Percentiles rank a stretch among this genome's conserved stretches.
phyloP scores from a whole-genome alignment of 2,329 filamentous ascomycete species.

The Dactylonectria macrodidyma region DNA sequence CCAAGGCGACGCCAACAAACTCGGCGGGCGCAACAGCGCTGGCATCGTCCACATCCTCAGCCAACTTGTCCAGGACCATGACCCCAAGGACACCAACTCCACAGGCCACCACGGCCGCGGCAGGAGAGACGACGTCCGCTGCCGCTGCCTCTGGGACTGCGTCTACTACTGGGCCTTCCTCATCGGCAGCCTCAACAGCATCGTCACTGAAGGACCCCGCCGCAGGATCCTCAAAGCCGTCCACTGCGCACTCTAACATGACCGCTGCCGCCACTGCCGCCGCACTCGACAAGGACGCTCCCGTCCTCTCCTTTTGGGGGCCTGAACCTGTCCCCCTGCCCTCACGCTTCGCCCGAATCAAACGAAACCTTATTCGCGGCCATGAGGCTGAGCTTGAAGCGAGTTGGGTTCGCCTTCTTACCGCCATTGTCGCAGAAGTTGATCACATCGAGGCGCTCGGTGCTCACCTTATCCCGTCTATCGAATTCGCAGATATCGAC shows the following conservation, averaged over 20 bases:
- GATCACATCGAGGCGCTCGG: slow-evolving; percentile 66
- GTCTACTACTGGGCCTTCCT: slow-evolving; percentile 13
- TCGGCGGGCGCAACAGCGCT: slow-evolving; percentile 7
- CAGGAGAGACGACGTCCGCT: background rate
- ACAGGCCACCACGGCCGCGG: background rate
- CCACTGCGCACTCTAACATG: slow-evolving; percentile 30
- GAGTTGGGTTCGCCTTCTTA: slow-evolving; percentile 69
- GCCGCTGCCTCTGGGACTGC: slow-evolving; percentile 19
- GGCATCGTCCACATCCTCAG: slow-evolving; percentile 11
- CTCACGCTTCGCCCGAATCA: slow-evolving; percentile 70
- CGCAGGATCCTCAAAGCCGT: slow-evolving; percentile 19
- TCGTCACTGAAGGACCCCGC: slow-evolving; percentile 14
- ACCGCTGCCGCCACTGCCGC: slow-evolving; percentile 35
- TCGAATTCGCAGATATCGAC: slow-evolving; percentile 67
- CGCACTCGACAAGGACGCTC: slow-evolving; percentile 60
- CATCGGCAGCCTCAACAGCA: slow-evolving; percentile 15
- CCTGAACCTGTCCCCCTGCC: slow-evolving; percentile 71
- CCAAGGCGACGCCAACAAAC: slow-evolving; percentile 9
- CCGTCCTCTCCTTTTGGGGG: slow-evolving; percentile 71
- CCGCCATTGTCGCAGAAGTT: slow-evolving; percentile 66
- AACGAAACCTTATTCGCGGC: slow-evolving; percentile 67
- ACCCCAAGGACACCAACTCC: slow-evolving; percentile 11
- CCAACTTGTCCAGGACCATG: background rate
- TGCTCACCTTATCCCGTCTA: slow-evolving; percentile 68
- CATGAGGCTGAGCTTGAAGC: slow-evolving; percentile 69